phyloP scores from a whole-genome alignment of 352 stramenopile genomes.

The Lagenidium giganteum region DNA sequence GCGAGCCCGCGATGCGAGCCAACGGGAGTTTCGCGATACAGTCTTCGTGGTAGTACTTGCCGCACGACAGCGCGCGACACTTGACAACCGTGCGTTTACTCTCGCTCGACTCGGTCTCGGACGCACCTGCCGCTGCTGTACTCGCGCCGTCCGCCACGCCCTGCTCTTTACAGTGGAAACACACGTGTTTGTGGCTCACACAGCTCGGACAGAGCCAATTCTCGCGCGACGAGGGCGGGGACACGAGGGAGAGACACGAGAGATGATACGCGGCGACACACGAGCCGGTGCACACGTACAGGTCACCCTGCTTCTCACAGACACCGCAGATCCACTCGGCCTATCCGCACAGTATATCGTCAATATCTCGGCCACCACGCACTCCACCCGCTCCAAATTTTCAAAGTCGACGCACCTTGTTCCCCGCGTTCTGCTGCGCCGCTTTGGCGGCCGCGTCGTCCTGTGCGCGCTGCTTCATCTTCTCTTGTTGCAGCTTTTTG shows the following conservation, averaged over 20 bases:
- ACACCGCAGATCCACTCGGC: slow-evolving; percentile 62
- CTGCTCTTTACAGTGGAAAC: slow-evolving; percentile 76
- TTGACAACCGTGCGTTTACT: slow-evolving; percentile 43
- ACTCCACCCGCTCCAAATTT: too few relatives aligned
- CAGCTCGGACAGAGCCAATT: slow-evolving; percentile 65
- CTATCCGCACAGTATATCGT: slow-evolving; percentile 9
- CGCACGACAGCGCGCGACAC: slow-evolving; percentile 75
- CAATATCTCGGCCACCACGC: neutral
- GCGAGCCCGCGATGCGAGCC: slow-evolving; percentile 63
- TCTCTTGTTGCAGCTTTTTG: slow-evolving; percentile 55
- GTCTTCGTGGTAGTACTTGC: slow-evolving; percentile 81
- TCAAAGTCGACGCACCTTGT: too few relatives aligned
- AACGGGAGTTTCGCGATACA: slow-evolving; percentile 79
- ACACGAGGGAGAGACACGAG: slow-evolving; percentile 25
- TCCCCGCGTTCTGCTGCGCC: neutral
- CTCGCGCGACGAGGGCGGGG: slow-evolving; percentile 10
- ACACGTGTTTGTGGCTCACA: slow-evolving; percentile 46
- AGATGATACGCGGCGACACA: slow-evolving; percentile 75
- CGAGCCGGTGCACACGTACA: slow-evolving; percentile 51
- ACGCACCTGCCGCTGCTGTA: neutral
- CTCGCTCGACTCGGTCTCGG: neutral
- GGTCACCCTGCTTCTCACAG: slow-evolving; percentile 51
- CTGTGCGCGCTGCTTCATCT: slow-evolving; percentile 3
- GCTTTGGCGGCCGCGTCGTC: neutral
- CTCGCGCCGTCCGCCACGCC: slow-evolving; percentile 24